phyloP scores from a whole-genome alignment of 768 basidiomycete genomes.

The Tephrocybe sp. region DNA sequence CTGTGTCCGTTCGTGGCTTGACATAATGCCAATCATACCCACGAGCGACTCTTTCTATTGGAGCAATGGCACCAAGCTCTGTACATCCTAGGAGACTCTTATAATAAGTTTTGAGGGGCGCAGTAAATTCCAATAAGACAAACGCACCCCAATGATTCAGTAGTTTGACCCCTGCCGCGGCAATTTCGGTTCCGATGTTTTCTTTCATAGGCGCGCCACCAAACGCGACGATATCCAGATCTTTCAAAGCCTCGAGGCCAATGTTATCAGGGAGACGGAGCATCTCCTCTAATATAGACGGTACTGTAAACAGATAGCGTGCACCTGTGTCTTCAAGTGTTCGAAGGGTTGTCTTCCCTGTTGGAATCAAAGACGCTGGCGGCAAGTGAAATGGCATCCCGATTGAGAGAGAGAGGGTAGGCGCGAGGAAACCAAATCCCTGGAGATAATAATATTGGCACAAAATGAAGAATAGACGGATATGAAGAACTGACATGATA shows the following conservation, averaged over 20 bases:
- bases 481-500: slow-evolving; percentile 30
- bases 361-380: slow-evolving; percentile 32
- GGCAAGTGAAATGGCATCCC: slow-evolving; percentile 36
- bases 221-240: slow-evolving; percentile 31
- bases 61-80: slow-evolving; percentile 35
- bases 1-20: slow-evolving; percentile 30
- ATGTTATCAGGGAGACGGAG: slow-evolving; percentile 18
- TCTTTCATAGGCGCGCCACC: slow-evolving; percentile 41
- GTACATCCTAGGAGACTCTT: slow-evolving; percentile 25
- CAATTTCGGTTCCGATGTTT: slow-evolving; percentile 25
- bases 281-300: slow-evolving; percentile 38
- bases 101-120: background rate
- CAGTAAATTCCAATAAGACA: background rate
- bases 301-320: slow-evolving; percentile 33
- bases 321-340: slow-evolving; percentile 25
- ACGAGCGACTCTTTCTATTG: slow-evolving; percentile 25
- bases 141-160: slow-evolving; percentile 39
- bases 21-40: slow-evolving; percentile 38
- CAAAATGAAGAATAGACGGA: background rate
- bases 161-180: slow-evolving; percentile 28
- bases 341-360: slow-evolving; percentile 25
- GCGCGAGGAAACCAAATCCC: slow-evolving; percentile 37
- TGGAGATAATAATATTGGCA: slow-evolving; percentile 10
- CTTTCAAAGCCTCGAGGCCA: slow-evolving; percentile 27
- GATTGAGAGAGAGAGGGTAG: slow-evolving; percentile 30